phyloP scores from a whole-genome alignment of 2,329 filamentous ascomycete genomes.

The Fusarium sp. region DNA sequence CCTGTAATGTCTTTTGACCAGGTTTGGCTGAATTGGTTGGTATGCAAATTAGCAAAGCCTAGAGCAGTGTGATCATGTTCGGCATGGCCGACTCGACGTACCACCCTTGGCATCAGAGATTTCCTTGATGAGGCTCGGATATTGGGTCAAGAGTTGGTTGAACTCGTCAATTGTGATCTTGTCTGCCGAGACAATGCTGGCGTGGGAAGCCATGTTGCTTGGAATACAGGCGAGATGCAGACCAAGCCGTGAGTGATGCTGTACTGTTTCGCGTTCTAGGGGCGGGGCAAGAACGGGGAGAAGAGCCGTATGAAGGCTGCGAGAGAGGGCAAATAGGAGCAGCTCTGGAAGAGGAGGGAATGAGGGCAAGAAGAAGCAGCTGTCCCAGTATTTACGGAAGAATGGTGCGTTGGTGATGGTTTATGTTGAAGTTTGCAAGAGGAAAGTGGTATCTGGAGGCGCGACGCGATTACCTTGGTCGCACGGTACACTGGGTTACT shows the following conservation, averaged over 20 bases:
- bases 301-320: neutral
- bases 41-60: conserved; percentile 15
- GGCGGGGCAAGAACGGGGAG: neutral
- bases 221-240: neutral
- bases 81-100: conserved; percentile 48
- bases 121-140: conserved; percentile 58
- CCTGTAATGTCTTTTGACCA: conserved; percentile 66
- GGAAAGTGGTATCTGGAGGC: conserved; percentile 24
- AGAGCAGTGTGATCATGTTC: neutral
- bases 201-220: conserved; percentile 36
- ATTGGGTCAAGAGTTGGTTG: conserved; percentile 54
- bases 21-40: conserved; percentile 58
- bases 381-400: neutral
- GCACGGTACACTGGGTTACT: conserved; percentile 14
- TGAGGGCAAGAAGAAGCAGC: no score
- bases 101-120: conserved; percentile 64
- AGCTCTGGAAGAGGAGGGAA: no score
- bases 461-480: conserved; percentile 30
- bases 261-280: neutral
- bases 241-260: neutral
- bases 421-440: neutral
- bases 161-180: conserved; percentile 55
- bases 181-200: conserved; percentile 27
- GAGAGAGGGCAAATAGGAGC: neutral
- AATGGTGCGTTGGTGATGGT: neutral